Conservation (phyloP, 306 rosid genomes). For the Heteromeles arbutifolia region DNA sequence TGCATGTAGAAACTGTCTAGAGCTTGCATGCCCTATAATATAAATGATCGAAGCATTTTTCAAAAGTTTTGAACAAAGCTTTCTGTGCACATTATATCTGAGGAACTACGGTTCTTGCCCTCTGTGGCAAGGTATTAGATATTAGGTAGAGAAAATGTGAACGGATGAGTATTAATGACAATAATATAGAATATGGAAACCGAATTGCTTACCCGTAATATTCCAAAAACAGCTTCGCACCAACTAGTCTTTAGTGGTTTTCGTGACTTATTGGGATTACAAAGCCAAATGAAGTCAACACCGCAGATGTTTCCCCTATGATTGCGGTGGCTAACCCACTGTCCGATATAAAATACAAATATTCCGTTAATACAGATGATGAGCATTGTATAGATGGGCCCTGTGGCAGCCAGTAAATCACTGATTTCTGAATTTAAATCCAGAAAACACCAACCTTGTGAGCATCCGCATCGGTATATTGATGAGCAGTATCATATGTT, state of each 20-base stretch:
- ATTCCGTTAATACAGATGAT: background rate
- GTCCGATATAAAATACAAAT: conserved; percentile 12
- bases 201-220: conserved; percentile 49
- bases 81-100: background rate
- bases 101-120: background rate
- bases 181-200: background rate
- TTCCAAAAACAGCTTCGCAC: conserved; percentile 91
- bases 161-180: background rate
- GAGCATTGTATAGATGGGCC: background rate
- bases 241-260: conserved; percentile 79
- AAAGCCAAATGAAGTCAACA: conserved; percentile 97
- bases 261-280: conserved; percentile 72
- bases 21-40: background rate
- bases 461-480: conserved; percentile 65
- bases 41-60: background rate
- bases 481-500: conserved; percentile 87
- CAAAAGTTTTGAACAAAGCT: background rate
- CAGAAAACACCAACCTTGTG: conserved; percentile 52
- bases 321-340: conserved; percentile 99
- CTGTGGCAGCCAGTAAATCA: background rate
- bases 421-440: background rate
- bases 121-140: background rate
- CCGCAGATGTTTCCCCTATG: conserved; percentile 97
- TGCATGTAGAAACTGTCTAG: background rate
- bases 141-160: background rate